A percentile compares a stretch with the other conserved stretches of the same genome.
These are phyloP conservation scores for Schizonepeta tenuifolia DNA, from an alignment of 257 asterid genomes.

Conservation along the genomic window DNA sequence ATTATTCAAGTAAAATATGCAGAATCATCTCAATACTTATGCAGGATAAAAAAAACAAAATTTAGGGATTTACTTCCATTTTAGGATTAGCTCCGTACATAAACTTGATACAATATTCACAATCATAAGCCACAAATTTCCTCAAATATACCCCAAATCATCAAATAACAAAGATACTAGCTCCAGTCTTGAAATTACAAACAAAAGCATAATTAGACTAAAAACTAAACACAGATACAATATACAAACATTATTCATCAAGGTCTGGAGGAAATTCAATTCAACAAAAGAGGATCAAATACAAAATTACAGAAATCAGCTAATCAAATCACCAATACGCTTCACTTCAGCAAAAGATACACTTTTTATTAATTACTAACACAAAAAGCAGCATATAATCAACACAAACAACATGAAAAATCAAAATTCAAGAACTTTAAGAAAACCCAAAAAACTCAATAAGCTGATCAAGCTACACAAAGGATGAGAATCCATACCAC, in stretches of 20 bases:
- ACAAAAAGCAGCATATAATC: too few species aligned
- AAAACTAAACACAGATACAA: not conserved
- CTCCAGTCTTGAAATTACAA: constrained; percentile 1
- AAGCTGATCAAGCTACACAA: constrained; percentile 27
- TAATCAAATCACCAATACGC: not conserved
- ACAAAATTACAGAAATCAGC: not conserved
- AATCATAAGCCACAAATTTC: not conserved
- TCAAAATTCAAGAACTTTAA: not conserved
- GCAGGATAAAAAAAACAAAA: not conserved
- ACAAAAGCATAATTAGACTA: not conserved
- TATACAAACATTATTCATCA: not conserved
- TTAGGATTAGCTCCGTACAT: constrained; percentile 1
- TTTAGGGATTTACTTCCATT: not conserved
- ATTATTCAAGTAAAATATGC: not conserved
- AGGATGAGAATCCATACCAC: constrained; percentile 58
- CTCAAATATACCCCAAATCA: not conserved
- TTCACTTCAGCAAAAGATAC: not conserved
- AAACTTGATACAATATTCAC: not conserved
- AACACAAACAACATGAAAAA: not conserved
- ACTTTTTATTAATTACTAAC: constrained; percentile 18
- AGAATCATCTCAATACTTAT: not conserved
- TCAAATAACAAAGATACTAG: constrained; percentile 14
- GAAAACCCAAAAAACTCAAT: not conserved
- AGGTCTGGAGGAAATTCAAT: not conserved
- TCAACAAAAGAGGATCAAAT: constrained; percentile 19